phyloP scores from a whole-genome alignment of 129 eudicot species.

The Centrapalus pauciflorus region DNA sequence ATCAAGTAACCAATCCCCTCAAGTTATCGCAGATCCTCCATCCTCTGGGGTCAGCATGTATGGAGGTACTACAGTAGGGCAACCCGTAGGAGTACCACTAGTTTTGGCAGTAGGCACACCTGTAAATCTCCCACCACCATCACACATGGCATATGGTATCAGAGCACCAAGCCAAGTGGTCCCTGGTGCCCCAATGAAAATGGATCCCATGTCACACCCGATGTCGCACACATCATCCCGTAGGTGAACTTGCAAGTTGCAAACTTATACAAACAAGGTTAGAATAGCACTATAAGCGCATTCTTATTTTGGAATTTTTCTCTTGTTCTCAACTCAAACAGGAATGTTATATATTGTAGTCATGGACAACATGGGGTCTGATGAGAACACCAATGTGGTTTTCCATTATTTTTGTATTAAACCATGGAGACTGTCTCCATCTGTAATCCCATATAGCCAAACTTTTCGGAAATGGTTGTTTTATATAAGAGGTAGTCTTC shows the following conservation, averaged over 20 bases:
- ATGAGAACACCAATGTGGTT: background rate
- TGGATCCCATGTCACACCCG: slow-evolving; percentile 46
- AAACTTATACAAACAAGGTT: slow-evolving; percentile 27
- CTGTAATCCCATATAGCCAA: background rate
- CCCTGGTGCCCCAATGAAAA: slow-evolving; percentile 48
- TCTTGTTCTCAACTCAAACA: slow-evolving; percentile 8
- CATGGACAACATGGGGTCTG: background rate
- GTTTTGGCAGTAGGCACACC: slow-evolving; percentile 35
- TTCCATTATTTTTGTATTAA: background rate
- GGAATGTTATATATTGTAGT: slow-evolving; percentile 5
- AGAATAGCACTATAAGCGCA: slow-evolving; percentile 19
- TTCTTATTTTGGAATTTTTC: background rate
- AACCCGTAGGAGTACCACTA: slow-evolving; percentile 23
- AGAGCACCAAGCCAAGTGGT: slow-evolving; percentile 42
- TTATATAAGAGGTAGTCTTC: background rate
- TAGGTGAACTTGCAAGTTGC: slow-evolving; percentile 37
- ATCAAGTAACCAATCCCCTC: slow-evolving; percentile 19
- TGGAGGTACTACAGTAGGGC: slow-evolving; percentile 17
- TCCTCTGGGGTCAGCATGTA: background rate
- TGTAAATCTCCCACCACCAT: slow-evolving; percentile 41
- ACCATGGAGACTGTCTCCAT: background rate
- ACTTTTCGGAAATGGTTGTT: background rate
- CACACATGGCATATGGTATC: slow-evolving; percentile 25
- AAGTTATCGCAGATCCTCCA: background rate
- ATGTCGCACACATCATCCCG: slow-evolving; percentile 47